phyloP scores from a whole-genome alignment of 2,329 filamentous ascomycete genomes.

The Pseudogymnoascus sp. region DNA sequence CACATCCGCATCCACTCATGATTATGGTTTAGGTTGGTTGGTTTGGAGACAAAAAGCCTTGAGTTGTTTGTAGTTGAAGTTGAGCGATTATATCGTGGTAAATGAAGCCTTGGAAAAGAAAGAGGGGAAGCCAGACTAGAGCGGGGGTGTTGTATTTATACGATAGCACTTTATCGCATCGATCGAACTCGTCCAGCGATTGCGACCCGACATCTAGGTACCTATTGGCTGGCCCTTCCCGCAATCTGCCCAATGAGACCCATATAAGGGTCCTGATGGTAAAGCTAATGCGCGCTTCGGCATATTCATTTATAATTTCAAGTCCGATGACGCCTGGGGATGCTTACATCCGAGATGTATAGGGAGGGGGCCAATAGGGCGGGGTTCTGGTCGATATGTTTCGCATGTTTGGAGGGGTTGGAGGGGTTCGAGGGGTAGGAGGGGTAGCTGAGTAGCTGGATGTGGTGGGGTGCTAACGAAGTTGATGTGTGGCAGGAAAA shows the following conservation, averaged over 20 bases:
- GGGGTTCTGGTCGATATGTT: background rate
- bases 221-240: background rate
- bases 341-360: background rate
- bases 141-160: background rate
- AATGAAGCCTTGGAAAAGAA: background rate
- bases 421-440: background rate
- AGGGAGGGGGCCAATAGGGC: background rate
- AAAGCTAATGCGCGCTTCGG: background rate
- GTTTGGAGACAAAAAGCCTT: background rate
- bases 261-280: background rate
- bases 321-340: background rate
- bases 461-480: background rate
- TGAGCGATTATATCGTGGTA: background rate
- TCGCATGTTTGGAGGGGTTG: background rate
- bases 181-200: background rate
- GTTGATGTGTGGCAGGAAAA: background rate
- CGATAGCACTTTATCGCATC: background rate
- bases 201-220: background rate
- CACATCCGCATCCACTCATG: conserved; percentile 5
- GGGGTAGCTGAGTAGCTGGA: background rate
- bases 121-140: background rate
- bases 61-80: background rate
- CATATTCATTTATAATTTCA: background rate
- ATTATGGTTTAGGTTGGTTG: background rate
- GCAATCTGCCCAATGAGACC: background rate